phyloP scores from a whole-genome alignment of 345 rosid genomes.

The Brassica nigra region DNA sequence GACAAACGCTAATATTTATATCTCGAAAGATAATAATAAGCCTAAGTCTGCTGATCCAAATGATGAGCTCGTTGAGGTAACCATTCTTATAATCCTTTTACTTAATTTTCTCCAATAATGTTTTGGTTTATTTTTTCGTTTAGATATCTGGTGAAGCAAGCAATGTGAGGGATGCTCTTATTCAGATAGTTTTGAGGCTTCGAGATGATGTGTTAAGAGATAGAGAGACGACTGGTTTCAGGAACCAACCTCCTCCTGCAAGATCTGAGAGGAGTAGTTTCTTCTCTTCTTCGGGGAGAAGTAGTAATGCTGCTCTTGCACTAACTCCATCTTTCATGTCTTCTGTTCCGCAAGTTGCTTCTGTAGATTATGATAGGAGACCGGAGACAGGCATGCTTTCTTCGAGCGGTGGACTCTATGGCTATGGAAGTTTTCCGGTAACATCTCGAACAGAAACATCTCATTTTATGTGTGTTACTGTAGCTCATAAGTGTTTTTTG shows the following conservation, averaged over 20 bases:
- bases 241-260: conserved; percentile 52
- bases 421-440: conserved; percentile 81
- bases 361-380: conserved; percentile 78
- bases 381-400: conserved; percentile 68
- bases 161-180: conserved; percentile 83
- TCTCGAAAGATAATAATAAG: conserved; percentile 62
- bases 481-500: conserved; percentile 4
- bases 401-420: conserved; percentile 65
- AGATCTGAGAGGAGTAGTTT: conserved; percentile 52
- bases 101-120: neutral
- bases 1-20: conserved; percentile 77
- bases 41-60: conserved; percentile 69
- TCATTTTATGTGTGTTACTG: neutral
- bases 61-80: conserved; percentile 92
- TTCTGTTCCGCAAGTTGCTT: conserved; percentile 62
- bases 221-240: conserved; percentile 49
- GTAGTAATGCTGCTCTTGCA: conserved; percentile 48
- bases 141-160: conserved; percentile 79
- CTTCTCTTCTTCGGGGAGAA: conserved; percentile 57
- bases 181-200: conserved; percentile 85
- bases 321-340: conserved; percentile 61
- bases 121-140: neutral
- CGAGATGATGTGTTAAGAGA: conserved; percentile 87
- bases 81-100: conserved; percentile 8
- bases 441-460: neutral